Evolutionary conservation across 2,329 filamentous ascomycete genomes (phyloP).

Genomic region (Ilyonectria mors-panacis): DNA sequence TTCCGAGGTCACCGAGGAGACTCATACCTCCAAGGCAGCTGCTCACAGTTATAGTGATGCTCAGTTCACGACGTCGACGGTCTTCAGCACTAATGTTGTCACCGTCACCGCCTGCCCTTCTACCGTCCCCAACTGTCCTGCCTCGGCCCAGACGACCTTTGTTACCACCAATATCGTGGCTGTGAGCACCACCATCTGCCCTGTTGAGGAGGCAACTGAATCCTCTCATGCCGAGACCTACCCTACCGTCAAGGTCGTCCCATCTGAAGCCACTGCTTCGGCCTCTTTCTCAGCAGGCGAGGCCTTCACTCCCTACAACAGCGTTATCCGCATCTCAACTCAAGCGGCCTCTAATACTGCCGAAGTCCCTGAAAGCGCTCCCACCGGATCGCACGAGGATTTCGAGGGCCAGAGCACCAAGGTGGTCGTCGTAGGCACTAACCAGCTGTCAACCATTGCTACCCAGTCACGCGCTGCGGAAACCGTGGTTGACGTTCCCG

Average conservation of each 20-base stretch:
- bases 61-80: neutral
- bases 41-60: neutral
- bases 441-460: neutral
- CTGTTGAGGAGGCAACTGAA: neutral
- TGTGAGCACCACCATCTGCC: neutral
- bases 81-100: neutral
- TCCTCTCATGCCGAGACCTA: neutral
- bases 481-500: neutral
- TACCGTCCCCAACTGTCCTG: slow-evolving; percentile 4
- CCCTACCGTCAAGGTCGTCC: neutral
- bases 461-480: neutral
- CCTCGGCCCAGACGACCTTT: neutral
- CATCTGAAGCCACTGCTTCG: neutral
- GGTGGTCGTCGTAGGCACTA: neutral
- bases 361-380: neutral
- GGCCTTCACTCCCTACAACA: neutral
- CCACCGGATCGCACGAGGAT: neutral
- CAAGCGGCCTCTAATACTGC: neutral
- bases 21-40: neutral
- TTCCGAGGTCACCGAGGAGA: neutral
- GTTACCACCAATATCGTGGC: neutral
- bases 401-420: neutral
- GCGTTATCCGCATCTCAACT: neutral
- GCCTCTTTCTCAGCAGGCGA: neutral
- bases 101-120: slow-evolving; percentile 5